Evolutionary conservation across 495 filamentous ascomycete species (phyloP).

Genomic region (Penicillium maclennaniae): DNA sequence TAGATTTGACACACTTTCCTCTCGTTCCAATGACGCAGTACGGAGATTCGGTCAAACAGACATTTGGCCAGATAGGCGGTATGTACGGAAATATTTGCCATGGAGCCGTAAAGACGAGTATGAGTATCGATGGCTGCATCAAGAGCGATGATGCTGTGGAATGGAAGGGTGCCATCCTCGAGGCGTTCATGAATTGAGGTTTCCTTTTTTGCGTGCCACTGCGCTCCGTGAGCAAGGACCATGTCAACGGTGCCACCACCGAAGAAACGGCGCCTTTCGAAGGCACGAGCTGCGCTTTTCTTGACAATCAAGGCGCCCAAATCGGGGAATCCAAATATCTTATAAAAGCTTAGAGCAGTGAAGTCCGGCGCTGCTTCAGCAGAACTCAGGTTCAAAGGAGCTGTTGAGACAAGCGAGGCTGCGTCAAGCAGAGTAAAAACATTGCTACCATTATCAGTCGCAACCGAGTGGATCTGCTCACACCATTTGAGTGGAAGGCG

Average conservation of each 20-base stretch:
- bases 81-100: conserved; percentile 70
- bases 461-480: conserved; percentile 41
- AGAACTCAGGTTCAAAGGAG: conserved; percentile 67
- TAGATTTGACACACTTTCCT: conserved; percentile 64
- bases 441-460: conserved; percentile 12
- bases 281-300: conserved; percentile 59
- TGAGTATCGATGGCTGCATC: conserved; percentile 70
- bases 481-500: conserved; percentile 72
- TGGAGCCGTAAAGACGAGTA: conserved; percentile 62
- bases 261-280: conserved; percentile 72
- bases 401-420: conserved; percentile 76
- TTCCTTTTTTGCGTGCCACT: conserved; percentile 71
- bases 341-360: conserved; percentile 87
- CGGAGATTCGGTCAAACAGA: conserved; percentile 55
- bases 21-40: conserved; percentile 65
- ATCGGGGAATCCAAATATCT: conserved; percentile 95
- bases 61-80: conserved; percentile 59
- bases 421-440: conserved; percentile 82
- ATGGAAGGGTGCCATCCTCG: conserved; percentile 86
- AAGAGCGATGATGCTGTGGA: conserved; percentile 83
- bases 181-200: conserved; percentile 72
- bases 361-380: conserved; percentile 70
- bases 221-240: conserved; percentile 38
- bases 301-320: conserved; percentile 82
- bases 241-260: conserved; percentile 95